Evolutionary conservation across 306 rosid genomes (phyloP).

Genomic region (Castanopsis chinensis): DNA sequence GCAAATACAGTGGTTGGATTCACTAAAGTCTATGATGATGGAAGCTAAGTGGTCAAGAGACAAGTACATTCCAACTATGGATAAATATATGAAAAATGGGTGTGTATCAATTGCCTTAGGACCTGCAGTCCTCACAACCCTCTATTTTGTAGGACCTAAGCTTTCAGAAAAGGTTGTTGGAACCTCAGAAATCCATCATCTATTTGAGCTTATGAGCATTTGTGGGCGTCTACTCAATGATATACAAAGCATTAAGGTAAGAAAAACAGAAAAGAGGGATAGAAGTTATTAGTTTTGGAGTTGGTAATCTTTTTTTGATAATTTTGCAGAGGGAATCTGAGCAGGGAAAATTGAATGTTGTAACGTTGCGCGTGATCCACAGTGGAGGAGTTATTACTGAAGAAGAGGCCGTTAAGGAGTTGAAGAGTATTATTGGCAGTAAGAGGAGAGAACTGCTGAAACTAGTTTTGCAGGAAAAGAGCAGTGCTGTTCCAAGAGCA

Average conservation of each 20-base stretch:
- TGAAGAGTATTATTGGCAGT: constrained; percentile 27
- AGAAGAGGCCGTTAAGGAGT: constrained; percentile 44
- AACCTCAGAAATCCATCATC: constrained; percentile 40
- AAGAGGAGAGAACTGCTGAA: constrained; percentile 62
- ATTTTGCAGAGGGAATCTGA: constrained; percentile 66
- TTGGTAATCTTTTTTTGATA: neutral
- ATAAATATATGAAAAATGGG: constrained; percentile 74
- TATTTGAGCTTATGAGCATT: constrained; percentile 62
- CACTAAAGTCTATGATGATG: constrained; percentile 61
- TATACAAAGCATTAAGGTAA: constrained; percentile 55
- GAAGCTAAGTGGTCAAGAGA: constrained; percentile 69
- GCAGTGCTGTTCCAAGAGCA: constrained; percentile 58
- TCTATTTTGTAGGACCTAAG: constrained; percentile 74
- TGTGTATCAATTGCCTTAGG: constrained; percentile 67
- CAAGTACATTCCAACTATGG: constrained; percentile 53
- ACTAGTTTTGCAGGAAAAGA: constrained; percentile 40
- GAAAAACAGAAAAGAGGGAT: neutral
- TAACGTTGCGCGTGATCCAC: constrained; percentile 40
- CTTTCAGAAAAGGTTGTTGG: constrained; percentile 41
- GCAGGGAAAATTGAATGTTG: constrained; percentile 71
- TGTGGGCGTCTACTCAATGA: constrained; percentile 76
- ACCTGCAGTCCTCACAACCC: constrained; percentile 74
- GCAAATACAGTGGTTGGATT: constrained; percentile 64
- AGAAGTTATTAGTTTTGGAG: neutral
- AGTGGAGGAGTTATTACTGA: constrained; percentile 30